Percentiles rank a stretch among this genome's conserved stretches.
phyloP scores from a whole-genome alignment of 2,329 filamentous ascomycete species.

The Aspergillus persii region DNA sequence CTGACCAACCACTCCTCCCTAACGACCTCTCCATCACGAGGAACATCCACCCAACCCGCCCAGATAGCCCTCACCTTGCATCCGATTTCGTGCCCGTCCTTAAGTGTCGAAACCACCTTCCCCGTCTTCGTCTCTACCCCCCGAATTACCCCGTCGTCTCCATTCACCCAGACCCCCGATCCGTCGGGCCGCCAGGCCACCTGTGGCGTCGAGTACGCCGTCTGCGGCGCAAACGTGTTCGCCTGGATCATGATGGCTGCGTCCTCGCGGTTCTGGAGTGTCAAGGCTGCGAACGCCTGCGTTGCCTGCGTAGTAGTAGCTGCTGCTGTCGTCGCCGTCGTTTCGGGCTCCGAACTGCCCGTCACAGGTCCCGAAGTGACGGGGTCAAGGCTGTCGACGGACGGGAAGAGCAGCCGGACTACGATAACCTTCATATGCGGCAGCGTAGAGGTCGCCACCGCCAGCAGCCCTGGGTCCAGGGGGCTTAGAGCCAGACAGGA shows the following conservation, averaged over 20 bases:
- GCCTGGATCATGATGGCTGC: constrained; percentile 60
- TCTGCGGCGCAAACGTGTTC: constrained; percentile 62
- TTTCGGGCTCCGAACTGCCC: constrained; percentile 25
- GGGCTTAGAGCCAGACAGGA: constrained; percentile 57
- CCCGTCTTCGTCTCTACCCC: constrained; percentile 60
- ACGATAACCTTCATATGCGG: constrained; percentile 64
- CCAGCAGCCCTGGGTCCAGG: constrained; percentile 53
- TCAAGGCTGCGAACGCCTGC: constrained; percentile 51
- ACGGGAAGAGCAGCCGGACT: constrained; percentile 56
- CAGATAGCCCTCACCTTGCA: constrained; percentile 60
- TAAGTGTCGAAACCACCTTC: constrained; percentile 53
- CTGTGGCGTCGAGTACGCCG: constrained; percentile 61
- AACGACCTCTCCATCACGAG: constrained; percentile 20
- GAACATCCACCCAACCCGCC: constrained; percentile 46
- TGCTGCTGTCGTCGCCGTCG: background rate
- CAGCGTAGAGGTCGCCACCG: constrained; percentile 59
- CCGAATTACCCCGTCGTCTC: constrained; percentile 61
- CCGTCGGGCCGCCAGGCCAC: constrained; percentile 62
- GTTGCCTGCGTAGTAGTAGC: constrained; percentile 42
- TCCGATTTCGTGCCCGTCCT: constrained; percentile 53
- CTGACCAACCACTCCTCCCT: constrained; percentile 57
- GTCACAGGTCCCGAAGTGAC: constrained; percentile 8
- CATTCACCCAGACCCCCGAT: constrained; percentile 62
- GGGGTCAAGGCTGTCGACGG: constrained; percentile 16
- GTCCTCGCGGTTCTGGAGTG: constrained; percentile 56